Evolutionary conservation across 192 early-diverging fungal genomes (phyloP), one percentile per base, ranked within the genome.

Genomic region (Linnemannia elongata): DNA sequence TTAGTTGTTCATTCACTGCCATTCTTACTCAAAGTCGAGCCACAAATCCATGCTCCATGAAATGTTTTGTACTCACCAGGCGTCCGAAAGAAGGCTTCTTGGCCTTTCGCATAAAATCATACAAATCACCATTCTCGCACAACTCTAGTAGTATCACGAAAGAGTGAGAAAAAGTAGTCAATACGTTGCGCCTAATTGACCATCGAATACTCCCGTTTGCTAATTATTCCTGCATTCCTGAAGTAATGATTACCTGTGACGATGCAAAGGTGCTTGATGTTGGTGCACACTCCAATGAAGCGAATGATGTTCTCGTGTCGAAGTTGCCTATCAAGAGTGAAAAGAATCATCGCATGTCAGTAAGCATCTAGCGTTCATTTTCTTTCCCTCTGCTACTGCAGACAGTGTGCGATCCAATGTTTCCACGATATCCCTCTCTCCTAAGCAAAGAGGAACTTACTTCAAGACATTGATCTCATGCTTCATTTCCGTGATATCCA

Each of bases 391-490:
- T 2, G 18, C 17, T 52, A 52, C 3, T 22, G 49, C 17, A 52
- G 49, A 52, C 20, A 52, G 49, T 6, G 17, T 18, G 49, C 49
- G 49, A 52, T 52, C 49, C 49, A 20, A 5, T 52, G 49, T 22
- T 52, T 52, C 49, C 18, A 18, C 18, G 49, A 52, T 0, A 49
- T 49, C 13, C 1, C 44, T 45, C 44, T 18, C 18, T 3, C 47
- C 4, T 3, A 52, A 18, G 49, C 49, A 5, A 52, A 5, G 5
- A 4, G 44, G 49, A 17, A 57, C 81, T 81, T 91, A 93, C 93
- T 96, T 96, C 22, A 96, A 80, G 6, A 96, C 95, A 75, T 92
- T 92, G 84, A 96, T 95, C 88, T 96, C 95, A 74, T 96, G 94
- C 74, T 93, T 94, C 71, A 95, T 93, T 81, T 96, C 95, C 38